These are phyloP conservation scores for Volvox carteri DNA, from an alignment of 163 green algal species.

Conservation along the genomic window DNA sequence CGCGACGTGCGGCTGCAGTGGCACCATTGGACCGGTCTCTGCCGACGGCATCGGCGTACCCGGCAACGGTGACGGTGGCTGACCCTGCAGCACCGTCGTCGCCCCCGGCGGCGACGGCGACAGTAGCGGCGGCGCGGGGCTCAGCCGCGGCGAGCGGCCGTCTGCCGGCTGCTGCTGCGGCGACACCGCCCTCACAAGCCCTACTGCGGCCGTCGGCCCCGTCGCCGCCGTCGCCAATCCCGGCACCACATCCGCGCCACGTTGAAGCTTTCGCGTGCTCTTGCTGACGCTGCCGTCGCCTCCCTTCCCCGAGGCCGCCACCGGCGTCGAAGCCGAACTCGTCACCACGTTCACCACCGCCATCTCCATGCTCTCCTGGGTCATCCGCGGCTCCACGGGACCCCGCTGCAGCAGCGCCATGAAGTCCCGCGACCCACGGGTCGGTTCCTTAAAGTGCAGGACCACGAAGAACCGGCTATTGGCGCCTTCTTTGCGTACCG, in stretches of 20 bases:
- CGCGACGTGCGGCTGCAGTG: background rate
- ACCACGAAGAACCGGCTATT: slow-evolving; percentile 32
- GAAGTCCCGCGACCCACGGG: slow-evolving; percentile 37
- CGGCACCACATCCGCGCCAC: background rate
- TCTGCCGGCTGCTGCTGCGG: background rate
- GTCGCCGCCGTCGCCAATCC: background rate
- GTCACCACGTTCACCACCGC: background rate
- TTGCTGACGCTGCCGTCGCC: slow-evolving; percentile 17
- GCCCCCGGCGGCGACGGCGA: background rate
- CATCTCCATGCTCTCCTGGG: background rate
- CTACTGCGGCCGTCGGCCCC: no score
- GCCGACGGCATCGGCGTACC: background rate
- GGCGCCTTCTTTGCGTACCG: slow-evolving; percentile 48
- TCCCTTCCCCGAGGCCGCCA: background rate
- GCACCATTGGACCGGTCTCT: background rate
- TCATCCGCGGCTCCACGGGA: slow-evolving; percentile 21
- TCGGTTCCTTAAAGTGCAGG: slow-evolving; percentile 48
- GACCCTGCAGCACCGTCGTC: background rate
- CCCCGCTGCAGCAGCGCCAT: slow-evolving; percentile 34
- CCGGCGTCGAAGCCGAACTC: background rate
- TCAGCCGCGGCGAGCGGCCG: background rate
- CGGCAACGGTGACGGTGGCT: background rate
- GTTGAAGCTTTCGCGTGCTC: background rate
- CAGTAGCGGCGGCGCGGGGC: background rate
- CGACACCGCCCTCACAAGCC: background rate